Percentiles rank a stretch among this genome's conserved stretches.
Evolutionary conservation across 768 basidiomycete species (phyloP).

Genomic region (Collybia nuda): DNA sequence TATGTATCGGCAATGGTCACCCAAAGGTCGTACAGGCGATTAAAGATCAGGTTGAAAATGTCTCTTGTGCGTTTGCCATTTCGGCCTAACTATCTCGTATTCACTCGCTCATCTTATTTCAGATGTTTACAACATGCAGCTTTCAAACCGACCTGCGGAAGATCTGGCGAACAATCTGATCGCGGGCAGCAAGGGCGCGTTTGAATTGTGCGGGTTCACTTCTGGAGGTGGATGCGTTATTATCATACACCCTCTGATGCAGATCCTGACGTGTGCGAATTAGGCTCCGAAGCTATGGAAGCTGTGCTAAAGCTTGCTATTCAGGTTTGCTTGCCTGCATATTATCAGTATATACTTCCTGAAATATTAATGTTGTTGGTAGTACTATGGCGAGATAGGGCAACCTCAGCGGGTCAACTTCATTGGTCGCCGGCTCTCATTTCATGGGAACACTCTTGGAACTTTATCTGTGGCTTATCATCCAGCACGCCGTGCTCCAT

Average conservation of each 20-base stretch:
- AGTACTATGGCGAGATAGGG: constrained; percentile 73
- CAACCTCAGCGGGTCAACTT: constrained; percentile 75
- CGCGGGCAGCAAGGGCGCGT: constrained; percentile 69
- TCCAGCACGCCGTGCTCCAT: constrained; percentile 66
- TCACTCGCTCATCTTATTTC: neutral
- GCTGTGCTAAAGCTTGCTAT: constrained; percentile 78
- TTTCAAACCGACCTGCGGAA: constrained; percentile 81
- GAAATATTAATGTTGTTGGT: neutral
- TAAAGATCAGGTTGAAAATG: constrained; percentile 76
- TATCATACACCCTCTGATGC: neutral
- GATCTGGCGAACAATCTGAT: constrained; percentile 69
- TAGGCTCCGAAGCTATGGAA: constrained; percentile 91
- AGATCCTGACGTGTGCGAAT: neutral
- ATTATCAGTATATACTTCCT: neutral
- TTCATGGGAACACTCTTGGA: constrained; percentile 81
- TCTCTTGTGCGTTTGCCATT: constrained; percentile 58
- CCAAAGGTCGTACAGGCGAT: constrained; percentile 71
- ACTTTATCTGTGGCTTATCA: constrained; percentile 71
- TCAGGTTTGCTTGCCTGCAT: constrained; percentile 46
- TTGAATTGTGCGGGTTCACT: constrained; percentile 67
- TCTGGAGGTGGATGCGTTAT: constrained; percentile 59
- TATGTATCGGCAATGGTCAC: constrained; percentile 74
- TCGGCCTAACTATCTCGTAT: neutral
- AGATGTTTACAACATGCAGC: constrained; percentile 89
- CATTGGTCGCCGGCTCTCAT: constrained; percentile 77